These are phyloP conservation scores for Suillus paluster DNA, from an alignment of 768 basidiomycete species.

Conservation along the genomic window DNA sequence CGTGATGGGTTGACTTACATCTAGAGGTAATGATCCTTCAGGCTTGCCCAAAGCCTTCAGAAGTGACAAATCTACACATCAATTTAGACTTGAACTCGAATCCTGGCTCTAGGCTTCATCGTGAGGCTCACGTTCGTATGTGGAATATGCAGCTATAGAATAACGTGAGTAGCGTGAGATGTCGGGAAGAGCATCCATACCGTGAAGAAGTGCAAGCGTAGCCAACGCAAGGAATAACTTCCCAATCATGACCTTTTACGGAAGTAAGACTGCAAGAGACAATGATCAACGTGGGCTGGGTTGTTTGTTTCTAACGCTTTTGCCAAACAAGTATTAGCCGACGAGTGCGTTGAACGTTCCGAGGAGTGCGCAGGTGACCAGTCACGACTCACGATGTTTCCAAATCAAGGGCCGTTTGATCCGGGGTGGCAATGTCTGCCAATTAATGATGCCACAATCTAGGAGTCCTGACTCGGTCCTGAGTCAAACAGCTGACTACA, in stretches of 20 bases:
- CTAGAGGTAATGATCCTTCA: conserved; percentile 65
- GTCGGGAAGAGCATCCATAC: conserved; percentile 38
- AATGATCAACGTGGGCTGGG: not conserved
- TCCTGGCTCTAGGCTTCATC: not conserved
- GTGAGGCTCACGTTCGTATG: conserved; percentile 69
- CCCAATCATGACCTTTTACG: conserved; percentile 45
- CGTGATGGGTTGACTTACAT: conserved; percentile 45
- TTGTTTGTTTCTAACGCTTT: conserved; percentile 2
- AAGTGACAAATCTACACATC: conserved; percentile 65
- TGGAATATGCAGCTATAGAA: conserved; percentile 75
- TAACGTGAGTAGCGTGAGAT: conserved; percentile 9
- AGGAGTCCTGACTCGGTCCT: not conserved
- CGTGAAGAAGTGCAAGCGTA: conserved; percentile 55
- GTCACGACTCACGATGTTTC: too few relatives aligned
- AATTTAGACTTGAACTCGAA: conserved; percentile 11
- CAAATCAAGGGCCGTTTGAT: too few relatives aligned
- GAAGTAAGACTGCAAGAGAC: not conserved
- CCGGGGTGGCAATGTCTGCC: too few relatives aligned
- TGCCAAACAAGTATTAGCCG: not conserved
- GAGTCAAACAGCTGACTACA: not conserved
- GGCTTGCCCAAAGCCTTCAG: conserved; percentile 77
- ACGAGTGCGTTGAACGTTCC: too few relatives aligned
- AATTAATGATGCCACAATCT: too few relatives aligned
- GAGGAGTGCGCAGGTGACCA: too few relatives aligned
- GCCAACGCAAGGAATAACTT: conserved; percentile 51